Conservation (phyloP, 2,329 filamentous ascomycete genomes). For the Penicillium corylophilum region DNA sequence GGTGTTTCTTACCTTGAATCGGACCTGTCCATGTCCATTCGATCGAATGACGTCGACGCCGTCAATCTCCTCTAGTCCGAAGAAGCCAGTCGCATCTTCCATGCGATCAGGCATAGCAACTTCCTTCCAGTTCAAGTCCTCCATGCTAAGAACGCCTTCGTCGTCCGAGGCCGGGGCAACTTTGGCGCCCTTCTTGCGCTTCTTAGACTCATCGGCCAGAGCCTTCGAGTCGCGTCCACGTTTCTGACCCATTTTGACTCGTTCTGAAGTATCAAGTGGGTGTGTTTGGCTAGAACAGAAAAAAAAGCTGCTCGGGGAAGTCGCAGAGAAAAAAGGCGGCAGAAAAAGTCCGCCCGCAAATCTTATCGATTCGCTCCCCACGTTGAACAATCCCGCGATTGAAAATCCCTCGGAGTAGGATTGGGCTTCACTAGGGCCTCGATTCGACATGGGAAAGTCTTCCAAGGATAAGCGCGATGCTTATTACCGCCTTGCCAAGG, state of each 20-base stretch:
- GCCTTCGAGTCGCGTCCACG: constrained; percentile 34
- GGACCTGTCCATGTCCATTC: constrained; percentile 53
- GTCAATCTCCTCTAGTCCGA: constrained; percentile 85
- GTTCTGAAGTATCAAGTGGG: background rate
- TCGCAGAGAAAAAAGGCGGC: constrained; percentile 38
- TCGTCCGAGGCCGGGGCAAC: constrained; percentile 15
- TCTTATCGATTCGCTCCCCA: constrained; percentile 37
- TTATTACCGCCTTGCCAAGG: constrained; percentile 96
- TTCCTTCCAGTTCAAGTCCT: constrained; percentile 62
- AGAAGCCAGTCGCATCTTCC: constrained; percentile 91
- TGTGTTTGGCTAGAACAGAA: constrained; percentile 5
- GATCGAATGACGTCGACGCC: constrained; percentile 78
- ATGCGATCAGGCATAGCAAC: constrained; percentile 71
- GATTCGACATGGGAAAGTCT: constrained; percentile 76
- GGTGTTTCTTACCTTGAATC: constrained; percentile 39
- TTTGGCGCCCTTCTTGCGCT: constrained; percentile 34
- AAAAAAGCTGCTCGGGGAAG: constrained; percentile 15
- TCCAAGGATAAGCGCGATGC: constrained; percentile 98
- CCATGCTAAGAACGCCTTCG: constrained; percentile 39
- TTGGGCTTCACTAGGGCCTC: background rate
- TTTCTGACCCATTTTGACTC: constrained; percentile 37
- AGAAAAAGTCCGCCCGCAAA: constrained; percentile 33
- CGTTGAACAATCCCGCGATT: constrained; percentile 22
- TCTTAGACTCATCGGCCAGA: constrained; percentile 30
- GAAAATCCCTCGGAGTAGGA: constrained; percentile 2